Base-by-base conservation (phyloP, 1,284 basidiomycete genomes). In the Athelia sp. region DNA sequence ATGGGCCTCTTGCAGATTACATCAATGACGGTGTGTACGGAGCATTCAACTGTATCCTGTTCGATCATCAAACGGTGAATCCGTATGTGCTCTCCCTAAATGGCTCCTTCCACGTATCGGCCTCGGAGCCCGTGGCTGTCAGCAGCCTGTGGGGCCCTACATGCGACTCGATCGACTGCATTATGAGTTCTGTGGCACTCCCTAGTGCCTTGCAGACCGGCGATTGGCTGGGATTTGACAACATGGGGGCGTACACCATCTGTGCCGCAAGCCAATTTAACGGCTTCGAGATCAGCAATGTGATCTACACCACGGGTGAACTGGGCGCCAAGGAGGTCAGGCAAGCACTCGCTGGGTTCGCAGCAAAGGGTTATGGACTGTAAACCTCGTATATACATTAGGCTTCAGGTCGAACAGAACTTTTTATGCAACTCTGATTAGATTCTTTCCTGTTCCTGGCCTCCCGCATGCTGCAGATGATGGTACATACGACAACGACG, bases 11-110 rank as follows among this genome's bases (percentile, higher is more conserved):
- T 40, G 38, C 63, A 93, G 91, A 96, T 74, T 98, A 97, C 75
- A 92, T 97, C 79, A 97, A 95, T 71, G 95, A 97, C 67, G 95
- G 94, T 43, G 92, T 98, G 36, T 99, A 99, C 69, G 95, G 96
- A 48, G 90, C 96, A 18, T 98, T 99, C 81, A 98, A 99, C 79
- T 94, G 92, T 69, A 90, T 93, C 69, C 75, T 96, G 63, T 96
- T 95, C 68, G 93, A 96, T 70, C 93, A 95, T 70, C 90, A 93
- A 64, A 80, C 84, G 52, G 87, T 91, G 17, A 79, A 87, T 61
- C 93, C 93, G 36, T 85, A 90, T 66, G 89, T 93, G 23, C 75
- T 95, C 47, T 76, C 77, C 10, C 54, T 72, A 60, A 56, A 61
- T 42, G 67, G 67, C 34, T 70, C 70, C 18, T 73, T 72, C 55